These are phyloP conservation scores for Saturnispora quitensis DNA, from an alignment of 805 yeast species.

Conservation along the genomic window DNA sequence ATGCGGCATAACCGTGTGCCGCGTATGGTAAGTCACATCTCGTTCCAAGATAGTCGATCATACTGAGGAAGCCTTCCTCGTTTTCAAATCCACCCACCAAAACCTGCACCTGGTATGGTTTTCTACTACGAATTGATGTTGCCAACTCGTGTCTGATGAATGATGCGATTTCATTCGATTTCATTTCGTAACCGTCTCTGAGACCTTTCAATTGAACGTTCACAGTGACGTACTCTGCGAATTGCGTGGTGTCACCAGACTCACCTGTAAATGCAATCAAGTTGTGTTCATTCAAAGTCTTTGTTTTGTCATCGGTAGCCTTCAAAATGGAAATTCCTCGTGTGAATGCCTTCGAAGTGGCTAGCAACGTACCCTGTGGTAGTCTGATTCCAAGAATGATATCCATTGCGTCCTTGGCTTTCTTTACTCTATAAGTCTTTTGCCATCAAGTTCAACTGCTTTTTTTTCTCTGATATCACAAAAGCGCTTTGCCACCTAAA, in stretches of 20 bases:
- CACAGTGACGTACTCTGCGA: conserved; percentile 91
- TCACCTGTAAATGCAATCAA: conserved; percentile 91
- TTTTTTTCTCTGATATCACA: background rate
- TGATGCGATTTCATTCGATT: conserved; percentile 80
- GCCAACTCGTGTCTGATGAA: conserved; percentile 87
- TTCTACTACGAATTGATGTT: conserved; percentile 79
- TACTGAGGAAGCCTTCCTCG: conserved; percentile 55
- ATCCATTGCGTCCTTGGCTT: conserved; percentile 52
- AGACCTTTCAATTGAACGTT: conserved; percentile 81
- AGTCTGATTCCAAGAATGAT: conserved; percentile 80
- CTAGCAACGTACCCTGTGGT: conserved; percentile 71
- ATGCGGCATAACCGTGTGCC: conserved; percentile 98
- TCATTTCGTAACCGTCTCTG: conserved; percentile 73
- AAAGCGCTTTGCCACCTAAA: background rate
- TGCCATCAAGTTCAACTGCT: background rate
- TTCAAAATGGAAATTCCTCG: conserved; percentile 82
- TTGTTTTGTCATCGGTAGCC: conserved; percentile 72
- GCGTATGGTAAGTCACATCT: conserved; percentile 87
- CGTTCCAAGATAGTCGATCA: conserved; percentile 93
- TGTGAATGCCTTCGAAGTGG: conserved; percentile 91
- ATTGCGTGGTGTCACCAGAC: conserved; percentile 91
- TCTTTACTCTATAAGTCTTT: background rate
- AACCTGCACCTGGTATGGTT: conserved; percentile 92
- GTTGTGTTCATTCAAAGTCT: conserved; percentile 63
- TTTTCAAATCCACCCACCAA: conserved; percentile 75